Percentiles rank a stretch among this genome's conserved stretches.
Conservation (phyloP, 1,284 basidiomycete species). For the Leccinum fuscescens region DNA sequence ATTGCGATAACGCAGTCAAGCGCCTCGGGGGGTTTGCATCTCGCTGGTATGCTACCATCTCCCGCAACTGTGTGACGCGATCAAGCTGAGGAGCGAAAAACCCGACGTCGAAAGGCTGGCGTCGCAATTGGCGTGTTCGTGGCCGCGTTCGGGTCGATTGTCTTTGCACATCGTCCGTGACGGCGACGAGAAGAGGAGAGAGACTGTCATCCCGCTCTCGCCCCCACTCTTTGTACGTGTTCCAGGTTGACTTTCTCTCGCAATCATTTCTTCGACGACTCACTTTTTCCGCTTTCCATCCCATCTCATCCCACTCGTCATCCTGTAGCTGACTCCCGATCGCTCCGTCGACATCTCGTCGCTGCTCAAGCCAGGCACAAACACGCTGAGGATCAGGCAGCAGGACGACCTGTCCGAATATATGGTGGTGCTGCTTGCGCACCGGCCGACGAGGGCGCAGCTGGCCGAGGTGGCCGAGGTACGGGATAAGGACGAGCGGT, state of each 20-base stretch:
- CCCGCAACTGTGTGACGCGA: slow-evolving; percentile 12
- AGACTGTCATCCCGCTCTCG: slow-evolving; percentile 19
- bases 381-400: slow-evolving; percentile 25
- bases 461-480: slow-evolving; percentile 18
- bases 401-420: slow-evolving; percentile 34
- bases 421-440: slow-evolving; percentile 30
- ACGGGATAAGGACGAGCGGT: slow-evolving; percentile 16
- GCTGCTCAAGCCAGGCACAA: slow-evolving; percentile 22
- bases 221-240: slow-evolving; percentile 30
- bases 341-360: slow-evolving; percentile 31
- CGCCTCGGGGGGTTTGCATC: slow-evolving; percentile 24
- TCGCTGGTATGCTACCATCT: slow-evolving; percentile 32
- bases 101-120: slow-evolving; percentile 10
- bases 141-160: slow-evolving; percentile 28
- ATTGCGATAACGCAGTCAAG: slow-evolving; percentile 15
- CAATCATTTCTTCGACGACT: neutral
- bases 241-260: neutral
- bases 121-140: slow-evolving; percentile 20
- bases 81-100: slow-evolving; percentile 3
- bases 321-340: slow-evolving; percentile 26
- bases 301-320: neutral
- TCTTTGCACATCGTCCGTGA: slow-evolving; percentile 16
- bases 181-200: slow-evolving; percentile 2
- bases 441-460: slow-evolving; percentile 28
- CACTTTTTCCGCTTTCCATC: neutral